Conservation (phyloP, 2,329 filamentous ascomycete genomes). For the Hortaea werneckii region DNA sequence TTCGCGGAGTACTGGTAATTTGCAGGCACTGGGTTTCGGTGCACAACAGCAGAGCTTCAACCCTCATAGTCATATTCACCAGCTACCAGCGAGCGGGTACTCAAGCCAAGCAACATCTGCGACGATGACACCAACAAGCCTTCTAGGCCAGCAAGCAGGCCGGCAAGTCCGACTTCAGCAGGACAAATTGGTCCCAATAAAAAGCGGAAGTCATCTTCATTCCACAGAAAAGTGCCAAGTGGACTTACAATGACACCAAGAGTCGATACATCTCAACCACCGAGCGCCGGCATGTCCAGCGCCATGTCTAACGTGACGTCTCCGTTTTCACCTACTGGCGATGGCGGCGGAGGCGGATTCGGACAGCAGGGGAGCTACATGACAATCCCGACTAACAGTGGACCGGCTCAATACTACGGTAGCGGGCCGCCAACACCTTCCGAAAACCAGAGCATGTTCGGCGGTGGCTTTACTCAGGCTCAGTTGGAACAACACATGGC, state of each 20-base stretch:
- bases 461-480: slow-evolving; percentile 9
- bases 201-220: slow-evolving; percentile 57
- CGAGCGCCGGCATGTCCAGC: slow-evolving; percentile 19
- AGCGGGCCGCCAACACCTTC: slow-evolving; percentile 23
- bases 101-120: slow-evolving; percentile 31
- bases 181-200: slow-evolving; percentile 60
- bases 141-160: slow-evolving; percentile 70
- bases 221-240: slow-evolving; percentile 54
- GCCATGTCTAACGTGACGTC: slow-evolving; percentile 19
- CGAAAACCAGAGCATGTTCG: slow-evolving; percentile 18
- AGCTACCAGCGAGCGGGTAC: slow-evolving; percentile 20
- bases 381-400: slow-evolving; percentile 22
- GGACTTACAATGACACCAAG: slow-evolving; percentile 68
- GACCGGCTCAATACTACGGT: slow-evolving; percentile 18
- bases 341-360: slow-evolving; percentile 17
- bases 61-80: slow-evolving; percentile 26
- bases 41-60: slow-evolving; percentile 17
- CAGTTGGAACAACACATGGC: slow-evolving; percentile 12
- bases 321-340: slow-evolving; percentile 29
- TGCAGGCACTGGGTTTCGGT: slow-evolving; percentile 44
- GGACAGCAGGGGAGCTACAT: slow-evolving; percentile 17
- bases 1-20: slow-evolving; percentile 54
- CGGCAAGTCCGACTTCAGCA: slow-evolving; percentile 22
- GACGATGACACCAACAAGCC: slow-evolving; percentile 47
- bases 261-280: slow-evolving; percentile 47